A percentile compares a stretch with the other conserved stretches of the same genome.
These are phyloP conservation scores for Elongisporangium senticosum DNA, from an alignment of 352 stramenopile species.

Conservation along the genomic window DNA sequence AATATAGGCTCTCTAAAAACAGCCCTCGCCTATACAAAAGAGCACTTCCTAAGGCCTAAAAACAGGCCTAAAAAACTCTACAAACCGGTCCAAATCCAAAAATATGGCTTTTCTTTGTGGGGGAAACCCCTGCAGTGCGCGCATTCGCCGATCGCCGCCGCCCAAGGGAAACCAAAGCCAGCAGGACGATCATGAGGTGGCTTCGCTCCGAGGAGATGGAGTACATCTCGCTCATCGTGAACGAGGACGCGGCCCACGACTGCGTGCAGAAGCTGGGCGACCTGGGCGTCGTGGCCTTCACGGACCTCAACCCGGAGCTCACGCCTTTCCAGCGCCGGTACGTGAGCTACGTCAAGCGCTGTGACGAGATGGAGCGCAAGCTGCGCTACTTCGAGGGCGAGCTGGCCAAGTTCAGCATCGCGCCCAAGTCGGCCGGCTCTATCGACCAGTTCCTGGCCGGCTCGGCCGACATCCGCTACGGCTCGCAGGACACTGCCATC, in stretches of 20 bases:
- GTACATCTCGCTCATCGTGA: constrained; percentile 99
- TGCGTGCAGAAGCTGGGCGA: constrained; percentile 96
- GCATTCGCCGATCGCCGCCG: background rate
- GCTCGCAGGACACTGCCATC: constrained; percentile 71
- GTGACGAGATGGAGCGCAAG: constrained; percentile 99
- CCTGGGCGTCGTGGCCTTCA: constrained; percentile 97
- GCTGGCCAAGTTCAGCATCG: constrained; percentile 92
- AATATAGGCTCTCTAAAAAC: background rate
- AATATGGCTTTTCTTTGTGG: background rate
- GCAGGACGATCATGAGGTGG: constrained; percentile 80
- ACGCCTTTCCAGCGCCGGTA: constrained; percentile 98
- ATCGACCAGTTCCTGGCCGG: constrained; percentile 75
- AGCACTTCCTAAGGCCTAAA: background rate
- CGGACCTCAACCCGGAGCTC: constrained; percentile 98
- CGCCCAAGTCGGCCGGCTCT: constrained; percentile 55
- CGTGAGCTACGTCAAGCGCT: constrained; percentile 98
- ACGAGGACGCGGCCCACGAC: constrained; percentile 96
- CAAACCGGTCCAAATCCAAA: background rate
- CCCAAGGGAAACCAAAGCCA: background rate
- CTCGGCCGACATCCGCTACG: constrained; percentile 72
- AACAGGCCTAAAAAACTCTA: background rate
- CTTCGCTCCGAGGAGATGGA: constrained; percentile 98
- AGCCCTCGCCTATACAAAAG: background rate
- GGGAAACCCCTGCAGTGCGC: background rate
- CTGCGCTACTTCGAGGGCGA: constrained; percentile 95